phyloP scores from a whole-genome alignment of 2,329 filamentous ascomycete species.

The Phoma herbarum region DNA sequence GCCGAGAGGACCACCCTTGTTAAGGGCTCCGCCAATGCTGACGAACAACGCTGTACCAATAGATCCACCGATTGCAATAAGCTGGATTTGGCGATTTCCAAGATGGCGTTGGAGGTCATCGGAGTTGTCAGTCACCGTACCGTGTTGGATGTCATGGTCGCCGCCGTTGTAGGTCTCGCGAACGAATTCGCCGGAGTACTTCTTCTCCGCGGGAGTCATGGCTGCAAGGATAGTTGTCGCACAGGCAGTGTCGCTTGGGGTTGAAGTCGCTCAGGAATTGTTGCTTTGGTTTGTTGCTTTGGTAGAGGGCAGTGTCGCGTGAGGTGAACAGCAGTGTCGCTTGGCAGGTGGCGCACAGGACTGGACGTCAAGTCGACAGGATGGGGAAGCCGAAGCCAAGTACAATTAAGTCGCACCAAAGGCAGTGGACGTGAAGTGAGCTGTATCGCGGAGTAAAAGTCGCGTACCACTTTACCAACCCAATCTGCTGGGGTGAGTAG shows the following conservation, averaged over 20 bases:
- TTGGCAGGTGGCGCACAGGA: conserved; percentile 26
- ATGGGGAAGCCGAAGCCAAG: conserved; percentile 32
- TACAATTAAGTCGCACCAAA: conserved; percentile 34
- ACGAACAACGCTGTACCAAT: conserved; percentile 64
- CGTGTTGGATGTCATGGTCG: conserved; percentile 38
- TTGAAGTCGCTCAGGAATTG: conserved; percentile 14
- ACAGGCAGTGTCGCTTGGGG: conserved; percentile 27
- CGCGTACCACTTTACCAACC: conserved; percentile 28
- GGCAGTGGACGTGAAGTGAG: conserved; percentile 31
- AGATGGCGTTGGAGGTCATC: conserved; percentile 52
- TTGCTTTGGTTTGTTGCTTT: conserved; percentile 16
- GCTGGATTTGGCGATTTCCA: conserved; percentile 53
- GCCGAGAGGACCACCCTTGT: conserved; percentile 60
- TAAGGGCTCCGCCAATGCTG: conserved; percentile 66
- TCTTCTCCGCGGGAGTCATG: conserved; percentile 43
- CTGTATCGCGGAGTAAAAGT: conserved; percentile 23
- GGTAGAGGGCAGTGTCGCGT: conserved; percentile 18
- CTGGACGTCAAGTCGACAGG: conserved; percentile 19
- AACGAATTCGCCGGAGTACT: conserved; percentile 45
- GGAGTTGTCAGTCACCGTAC: conserved; percentile 44
- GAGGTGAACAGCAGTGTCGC: conserved; percentile 22
- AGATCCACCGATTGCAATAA: conserved; percentile 53
- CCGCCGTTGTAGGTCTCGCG: conserved; percentile 34
- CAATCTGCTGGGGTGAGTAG: conserved; percentile 19
- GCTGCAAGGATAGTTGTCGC: conserved; percentile 34